phyloP scores from a whole-genome alignment of 176 grass and related monocot species.

The Pontederia paniculata region DNA sequence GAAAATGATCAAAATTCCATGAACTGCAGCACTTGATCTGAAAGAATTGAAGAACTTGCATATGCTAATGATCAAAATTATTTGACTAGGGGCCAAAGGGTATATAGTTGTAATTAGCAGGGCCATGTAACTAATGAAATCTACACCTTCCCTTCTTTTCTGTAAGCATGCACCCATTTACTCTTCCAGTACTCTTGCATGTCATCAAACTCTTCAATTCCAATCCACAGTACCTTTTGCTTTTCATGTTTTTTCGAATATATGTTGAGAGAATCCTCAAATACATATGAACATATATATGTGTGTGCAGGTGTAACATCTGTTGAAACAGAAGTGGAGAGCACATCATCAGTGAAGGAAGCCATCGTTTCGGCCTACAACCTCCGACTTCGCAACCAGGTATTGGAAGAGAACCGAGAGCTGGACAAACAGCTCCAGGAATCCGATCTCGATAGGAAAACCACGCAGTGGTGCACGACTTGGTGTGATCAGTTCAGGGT shows the following conservation, averaged over 20 bases:
- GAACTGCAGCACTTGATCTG: no score
- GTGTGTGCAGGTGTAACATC: constrained; percentile 17
- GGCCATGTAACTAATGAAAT: no score
- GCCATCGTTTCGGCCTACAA: constrained; percentile 24
- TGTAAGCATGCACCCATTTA: no score
- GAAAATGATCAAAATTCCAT: no score
- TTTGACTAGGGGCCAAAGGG: no score
- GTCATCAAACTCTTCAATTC: no score
- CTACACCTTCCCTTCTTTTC: no score
- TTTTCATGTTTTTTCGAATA: background rate
- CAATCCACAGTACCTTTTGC: background rate
- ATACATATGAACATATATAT: no score
- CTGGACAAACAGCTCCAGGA: constrained; percentile 8
- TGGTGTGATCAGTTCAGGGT: constrained; percentile 42
- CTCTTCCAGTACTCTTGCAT: no score
- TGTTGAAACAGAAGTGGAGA: background rate
- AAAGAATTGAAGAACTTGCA: no score
- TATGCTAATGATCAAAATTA: no score
- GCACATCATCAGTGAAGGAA: constrained; percentile 4
- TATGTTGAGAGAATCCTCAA: background rate
- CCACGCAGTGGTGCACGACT: constrained; percentile 23
- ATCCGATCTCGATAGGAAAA: constrained; percentile 11
- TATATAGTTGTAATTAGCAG: no score
- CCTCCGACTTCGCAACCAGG: constrained; percentile 4
- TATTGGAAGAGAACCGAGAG: constrained; percentile 22